phyloP scores from a whole-genome alignment of 352 stramenopile genomes.

The Aphanomyces euteiches region DNA sequence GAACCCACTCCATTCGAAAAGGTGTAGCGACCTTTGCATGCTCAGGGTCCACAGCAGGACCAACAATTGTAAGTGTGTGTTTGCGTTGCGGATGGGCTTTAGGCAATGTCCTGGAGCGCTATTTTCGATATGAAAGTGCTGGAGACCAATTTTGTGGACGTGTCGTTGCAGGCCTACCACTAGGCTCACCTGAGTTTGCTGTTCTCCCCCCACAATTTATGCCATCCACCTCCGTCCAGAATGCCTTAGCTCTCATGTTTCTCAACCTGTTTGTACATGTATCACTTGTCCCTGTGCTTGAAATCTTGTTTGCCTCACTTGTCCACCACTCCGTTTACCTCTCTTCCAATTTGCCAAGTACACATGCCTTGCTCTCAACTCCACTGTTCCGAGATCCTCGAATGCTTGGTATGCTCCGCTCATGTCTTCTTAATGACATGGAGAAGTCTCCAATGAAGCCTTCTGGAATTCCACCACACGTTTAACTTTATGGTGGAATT shows the following conservation, averaged over 20 bases:
- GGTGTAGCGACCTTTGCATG: slow-evolving; percentile 28
- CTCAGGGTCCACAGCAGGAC: slow-evolving; percentile 14
- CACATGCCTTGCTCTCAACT: background rate
- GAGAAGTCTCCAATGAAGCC: too few relatives aligned
- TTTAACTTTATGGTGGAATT: too few relatives aligned
- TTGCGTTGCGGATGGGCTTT: slow-evolving; percentile 24
- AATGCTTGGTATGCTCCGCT: too few relatives aligned
- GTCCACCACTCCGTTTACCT: background rate
- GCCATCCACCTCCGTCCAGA: too few relatives aligned
- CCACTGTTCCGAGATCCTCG: background rate
- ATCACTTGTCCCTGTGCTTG: background rate
- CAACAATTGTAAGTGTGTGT: slow-evolving; percentile 25
- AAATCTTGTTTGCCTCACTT: background rate
- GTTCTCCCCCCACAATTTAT: slow-evolving; percentile 20
- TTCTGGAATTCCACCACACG: too few relatives aligned
- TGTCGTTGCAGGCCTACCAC: slow-evolving; percentile 16
- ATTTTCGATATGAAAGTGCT: slow-evolving; percentile 25
- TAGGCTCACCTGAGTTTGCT: slow-evolving; percentile 15
- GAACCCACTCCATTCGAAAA: slow-evolving; percentile 28
- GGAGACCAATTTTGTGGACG: slow-evolving; percentile 17
- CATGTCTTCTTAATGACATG: too few relatives aligned
- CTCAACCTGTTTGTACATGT: background rate
- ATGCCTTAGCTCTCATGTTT: background rate
- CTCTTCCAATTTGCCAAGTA: background rate
- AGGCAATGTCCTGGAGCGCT: slow-evolving; percentile 24